phyloP scores from a whole-genome alignment of 2,329 filamentous ascomycete species.

The Endoconidiophora polonica region DNA sequence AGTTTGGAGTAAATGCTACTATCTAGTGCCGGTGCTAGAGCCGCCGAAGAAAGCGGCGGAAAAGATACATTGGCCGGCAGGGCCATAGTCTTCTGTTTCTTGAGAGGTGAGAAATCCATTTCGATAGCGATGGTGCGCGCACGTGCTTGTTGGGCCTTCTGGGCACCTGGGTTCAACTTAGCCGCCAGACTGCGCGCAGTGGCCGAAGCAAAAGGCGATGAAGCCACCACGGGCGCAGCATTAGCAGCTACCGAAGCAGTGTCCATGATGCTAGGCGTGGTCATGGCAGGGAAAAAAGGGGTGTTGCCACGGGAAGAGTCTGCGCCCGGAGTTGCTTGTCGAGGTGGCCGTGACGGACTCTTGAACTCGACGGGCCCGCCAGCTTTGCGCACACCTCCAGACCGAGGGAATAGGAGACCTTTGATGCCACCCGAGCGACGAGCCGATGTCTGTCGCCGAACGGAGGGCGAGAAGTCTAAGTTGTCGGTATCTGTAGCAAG shows the following conservation, averaged over 20 bases:
- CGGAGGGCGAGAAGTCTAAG: neutral
- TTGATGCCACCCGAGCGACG: constrained; percentile 8
- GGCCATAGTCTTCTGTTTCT: neutral
- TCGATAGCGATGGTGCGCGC: neutral
- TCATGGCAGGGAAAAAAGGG: neutral
- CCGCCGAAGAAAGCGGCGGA: neutral
- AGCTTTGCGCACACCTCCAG: neutral
- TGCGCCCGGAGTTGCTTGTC: too few species aligned
- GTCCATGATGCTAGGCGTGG: neutral
- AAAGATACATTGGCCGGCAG: neutral
- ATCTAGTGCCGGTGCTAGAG: neutral
- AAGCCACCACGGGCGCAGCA: neutral
- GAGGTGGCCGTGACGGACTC: constrained; percentile 3
- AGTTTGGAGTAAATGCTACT: constrained; percentile 33
- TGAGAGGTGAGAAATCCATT: constrained; percentile 8
- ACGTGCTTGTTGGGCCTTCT: neutral
- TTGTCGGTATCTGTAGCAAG: neutral
- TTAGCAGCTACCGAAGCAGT: neutral
- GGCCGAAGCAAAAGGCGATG: constrained; percentile 11
- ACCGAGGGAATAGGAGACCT: constrained; percentile 7
- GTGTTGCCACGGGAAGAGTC: too few species aligned
- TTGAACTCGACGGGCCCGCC: constrained; percentile 9
- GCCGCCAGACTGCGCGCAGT: constrained; percentile 7
- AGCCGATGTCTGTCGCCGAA: neutral
- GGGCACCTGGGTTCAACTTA: constrained; percentile 1